Evolutionary conservation across 768 basidiomycete genomes (phyloP).

Genomic region (Pholiota microspora): DNA sequence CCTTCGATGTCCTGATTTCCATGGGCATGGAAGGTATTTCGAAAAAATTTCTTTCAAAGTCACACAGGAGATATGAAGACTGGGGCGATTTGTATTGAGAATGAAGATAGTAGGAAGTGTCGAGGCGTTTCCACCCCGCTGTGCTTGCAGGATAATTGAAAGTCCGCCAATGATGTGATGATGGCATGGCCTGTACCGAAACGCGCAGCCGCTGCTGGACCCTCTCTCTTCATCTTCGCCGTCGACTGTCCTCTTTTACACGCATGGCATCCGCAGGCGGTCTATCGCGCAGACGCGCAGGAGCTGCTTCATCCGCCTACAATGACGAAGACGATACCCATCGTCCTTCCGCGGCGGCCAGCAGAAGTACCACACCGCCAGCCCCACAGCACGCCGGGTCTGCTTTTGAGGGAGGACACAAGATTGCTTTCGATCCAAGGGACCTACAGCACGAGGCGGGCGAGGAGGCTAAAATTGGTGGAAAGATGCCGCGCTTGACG

Average conservation of each 20-base stretch:
- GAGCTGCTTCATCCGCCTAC: constrained; percentile 26
- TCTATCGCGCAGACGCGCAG: constrained; percentile 59
- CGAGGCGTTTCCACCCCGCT: too few relatives aligned
- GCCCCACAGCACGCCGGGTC: constrained; percentile 62
- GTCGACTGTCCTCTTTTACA: constrained; percentile 16
- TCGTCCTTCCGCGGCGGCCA: constrained; percentile 2
- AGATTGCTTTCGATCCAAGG: constrained; percentile 91
- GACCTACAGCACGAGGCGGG: constrained; percentile 74
- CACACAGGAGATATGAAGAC: too few relatives aligned
- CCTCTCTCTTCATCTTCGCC: neutral
- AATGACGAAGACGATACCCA: constrained; percentile 17
- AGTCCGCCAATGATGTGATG: too few relatives aligned
- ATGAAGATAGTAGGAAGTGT: too few relatives aligned
- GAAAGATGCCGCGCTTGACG: constrained; percentile 81
- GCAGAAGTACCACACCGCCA: constrained; percentile 16
- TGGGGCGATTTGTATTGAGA: too few relatives aligned
- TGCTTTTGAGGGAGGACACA: constrained; percentile 83
- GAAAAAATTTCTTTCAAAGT: too few relatives aligned
- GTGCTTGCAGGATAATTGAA: too few relatives aligned
- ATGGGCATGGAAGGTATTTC: too few relatives aligned
- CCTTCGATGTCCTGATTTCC: too few relatives aligned
- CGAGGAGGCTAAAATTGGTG: constrained; percentile 60
- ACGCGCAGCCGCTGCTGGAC: too few relatives aligned
- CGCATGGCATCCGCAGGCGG: constrained; percentile 47
- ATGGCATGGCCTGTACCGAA: too few relatives aligned